Evolutionary conservation across 2,329 filamentous ascomycete genomes (phyloP), one percentile per base, ranked within the genome.

Genomic region (Trichophyton schoenleinii): DNA sequence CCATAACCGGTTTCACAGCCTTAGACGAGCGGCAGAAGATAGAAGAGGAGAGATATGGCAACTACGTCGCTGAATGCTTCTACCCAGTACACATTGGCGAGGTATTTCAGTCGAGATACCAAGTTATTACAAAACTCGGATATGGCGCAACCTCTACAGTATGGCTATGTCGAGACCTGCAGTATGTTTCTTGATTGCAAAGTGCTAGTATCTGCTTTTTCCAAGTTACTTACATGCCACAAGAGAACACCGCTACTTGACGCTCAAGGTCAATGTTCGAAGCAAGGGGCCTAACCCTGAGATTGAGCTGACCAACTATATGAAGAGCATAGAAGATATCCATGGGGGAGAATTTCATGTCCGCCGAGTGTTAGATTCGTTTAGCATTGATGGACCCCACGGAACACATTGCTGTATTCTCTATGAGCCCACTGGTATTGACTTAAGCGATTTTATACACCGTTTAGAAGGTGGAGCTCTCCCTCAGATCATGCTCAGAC

Each of bases 331-430:
- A 34, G 52, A 57, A 20, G 52, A 57, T 20, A 53, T 57, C 49
- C 66, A 69, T 58, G 63, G 66, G 3, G 69, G 66, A 15, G 58
- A 58, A 41, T 58, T 53, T 42, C 59, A 62, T 52, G 60, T 71
- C 48, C 68, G 68, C 20, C 62, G 55, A 4, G 38, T 68, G 22
- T 64, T 67, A 28, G 68, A 69, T 55, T 58, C 63, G 20, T 72
- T 72, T 60, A 52, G 66, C 13, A 61, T 72, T 52, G 58, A 63
- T n/a, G 65, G 66, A 6, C 64, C 65, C 8, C 20, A 60, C 28
- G 64, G 66, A 9, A 13, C 49, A 31, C 66, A 69, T 48, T 57
- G 36, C 49, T 69, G 68, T 60, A 62, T 70, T 9, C 61, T 70
- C 8, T 68, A 67, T 41, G 64, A 66, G 36, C 57, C 63, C 60